Evolutionary conservation across 106 monocot species (phyloP).

Genomic region (Alisma plantagoaquatica): DNA sequence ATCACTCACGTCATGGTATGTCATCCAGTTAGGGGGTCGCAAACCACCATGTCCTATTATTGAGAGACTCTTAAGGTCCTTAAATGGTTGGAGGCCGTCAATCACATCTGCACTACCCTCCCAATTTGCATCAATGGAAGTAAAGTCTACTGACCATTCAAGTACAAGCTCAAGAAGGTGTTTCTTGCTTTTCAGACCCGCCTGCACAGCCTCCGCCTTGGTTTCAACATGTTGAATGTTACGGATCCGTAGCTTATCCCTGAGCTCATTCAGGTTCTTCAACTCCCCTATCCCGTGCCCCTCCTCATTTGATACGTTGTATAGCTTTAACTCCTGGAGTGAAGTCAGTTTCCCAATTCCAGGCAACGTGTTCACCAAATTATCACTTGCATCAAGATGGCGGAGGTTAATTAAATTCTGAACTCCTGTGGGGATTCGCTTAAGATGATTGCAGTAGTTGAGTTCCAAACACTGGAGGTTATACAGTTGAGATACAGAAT

Average conservation of each 20-base stretch:
- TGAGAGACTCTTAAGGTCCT: too few relatives aligned
- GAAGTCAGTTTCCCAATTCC: constrained; percentile 2
- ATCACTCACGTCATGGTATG: too few relatives aligned
- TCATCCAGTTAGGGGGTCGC: too few relatives aligned
- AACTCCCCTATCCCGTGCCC: neutral
- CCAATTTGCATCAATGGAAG: too few relatives aligned
- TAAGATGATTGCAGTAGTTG: constrained; percentile 10
- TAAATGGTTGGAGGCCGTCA: too few relatives aligned
- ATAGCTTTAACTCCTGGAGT: neutral
- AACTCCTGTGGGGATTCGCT: neutral
- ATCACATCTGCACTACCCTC: too few relatives aligned
- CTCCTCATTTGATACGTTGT: neutral
- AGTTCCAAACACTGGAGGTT: constrained; percentile 16
- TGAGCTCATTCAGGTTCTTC: neutral
- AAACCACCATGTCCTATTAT: too few relatives aligned
- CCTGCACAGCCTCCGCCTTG: too few relatives aligned
- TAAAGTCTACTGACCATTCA: too few relatives aligned
- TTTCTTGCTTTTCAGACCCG: too few relatives aligned
- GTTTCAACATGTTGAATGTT: too few relatives aligned
- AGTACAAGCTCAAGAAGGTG: too few relatives aligned
- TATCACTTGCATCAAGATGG: neutral
- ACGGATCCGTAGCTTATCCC: neutral
- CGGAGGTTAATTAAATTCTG: neutral
- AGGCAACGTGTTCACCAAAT: neutral
- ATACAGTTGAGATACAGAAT: constrained; percentile 12